Percentiles rank a stretch among this genome's conserved stretches.
Evolutionary conservation across 2,329 filamentous ascomycete species (phyloP).

Genomic region (Alternaria triticina): DNA sequence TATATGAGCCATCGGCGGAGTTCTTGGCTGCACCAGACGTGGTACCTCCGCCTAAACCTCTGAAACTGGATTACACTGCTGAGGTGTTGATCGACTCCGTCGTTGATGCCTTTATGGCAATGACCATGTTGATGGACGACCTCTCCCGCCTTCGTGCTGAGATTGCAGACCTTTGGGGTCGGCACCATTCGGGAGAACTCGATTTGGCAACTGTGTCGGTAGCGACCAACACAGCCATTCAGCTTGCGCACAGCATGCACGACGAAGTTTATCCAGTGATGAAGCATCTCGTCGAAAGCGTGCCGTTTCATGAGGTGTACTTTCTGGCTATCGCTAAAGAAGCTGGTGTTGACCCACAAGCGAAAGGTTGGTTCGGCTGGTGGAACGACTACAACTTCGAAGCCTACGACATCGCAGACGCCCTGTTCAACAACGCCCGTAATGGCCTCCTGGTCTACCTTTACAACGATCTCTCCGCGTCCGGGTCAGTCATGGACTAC

Average conservation of each 20-base stretch:
- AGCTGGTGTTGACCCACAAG: neutral
- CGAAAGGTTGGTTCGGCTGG: neutral
- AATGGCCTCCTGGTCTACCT: neutral
- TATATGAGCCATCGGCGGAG: neutral
- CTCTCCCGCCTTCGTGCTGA: neutral
- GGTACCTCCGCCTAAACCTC: accelerated
- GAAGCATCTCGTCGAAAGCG: neutral
- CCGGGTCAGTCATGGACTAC: neutral
- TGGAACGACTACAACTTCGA: neutral
- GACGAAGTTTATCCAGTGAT: neutral
- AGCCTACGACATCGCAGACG: neutral
- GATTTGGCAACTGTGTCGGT: neutral
- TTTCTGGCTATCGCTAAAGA: neutral
- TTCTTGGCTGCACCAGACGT: neutral
- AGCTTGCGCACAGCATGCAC: neutral
- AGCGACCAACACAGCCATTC: neutral
- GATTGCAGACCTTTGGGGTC: neutral
- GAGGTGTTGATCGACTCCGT: neutral
- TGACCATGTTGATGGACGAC: neutral
- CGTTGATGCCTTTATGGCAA: neutral
- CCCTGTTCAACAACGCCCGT: neutral
- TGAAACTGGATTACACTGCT: neutral
- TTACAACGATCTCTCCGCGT: too few relatives aligned
- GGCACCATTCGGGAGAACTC: neutral
- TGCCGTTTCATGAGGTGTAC: neutral